Percentiles rank a stretch among this genome's conserved stretches.
Evolutionary conservation across 2,329 filamentous ascomycete species (phyloP).

Genomic region (Aspergillus jensenii): DNA sequence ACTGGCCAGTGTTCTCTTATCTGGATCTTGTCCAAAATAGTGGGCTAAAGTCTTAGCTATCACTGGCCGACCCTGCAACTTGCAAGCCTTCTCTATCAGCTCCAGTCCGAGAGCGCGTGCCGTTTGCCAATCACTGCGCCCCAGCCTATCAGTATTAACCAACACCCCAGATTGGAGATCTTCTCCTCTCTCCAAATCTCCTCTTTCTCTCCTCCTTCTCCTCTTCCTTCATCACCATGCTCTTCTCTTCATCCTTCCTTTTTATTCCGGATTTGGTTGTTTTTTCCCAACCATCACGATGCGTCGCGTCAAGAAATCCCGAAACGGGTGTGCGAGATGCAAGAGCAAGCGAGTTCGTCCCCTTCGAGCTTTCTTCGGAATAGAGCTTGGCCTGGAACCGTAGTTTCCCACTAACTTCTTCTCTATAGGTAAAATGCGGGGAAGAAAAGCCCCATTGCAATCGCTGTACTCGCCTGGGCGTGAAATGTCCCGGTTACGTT

Average conservation of each 20-base stretch:
- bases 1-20: neutral
- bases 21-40: neutral
- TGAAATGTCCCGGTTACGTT: conserved; percentile 39
- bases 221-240: conserved; percentile 1
- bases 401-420: neutral
- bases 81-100: neutral
- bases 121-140: conserved; percentile 6
- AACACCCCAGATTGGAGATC: neutral
- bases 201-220: conserved; percentile 3
- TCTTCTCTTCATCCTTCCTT: neutral
- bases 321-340: conserved; percentile 43
- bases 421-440: conserved; percentile 39
- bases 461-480: conserved; percentile 39
- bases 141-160: neutral
- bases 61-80: conserved; percentile 4
- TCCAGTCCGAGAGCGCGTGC: neutral
- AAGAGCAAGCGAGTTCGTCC: conserved; percentile 39
- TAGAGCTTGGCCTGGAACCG: neutral
- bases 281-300: conserved; percentile 42
- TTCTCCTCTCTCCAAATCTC: neutral
- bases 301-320: conserved; percentile 43
- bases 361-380: neutral
- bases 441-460: conserved; percentile 40
- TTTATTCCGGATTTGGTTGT: neutral
- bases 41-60: neutral